Conservation (phyloP, 2,329 filamentous ascomycete species). For the Colletotrichum eleusines region DNA sequence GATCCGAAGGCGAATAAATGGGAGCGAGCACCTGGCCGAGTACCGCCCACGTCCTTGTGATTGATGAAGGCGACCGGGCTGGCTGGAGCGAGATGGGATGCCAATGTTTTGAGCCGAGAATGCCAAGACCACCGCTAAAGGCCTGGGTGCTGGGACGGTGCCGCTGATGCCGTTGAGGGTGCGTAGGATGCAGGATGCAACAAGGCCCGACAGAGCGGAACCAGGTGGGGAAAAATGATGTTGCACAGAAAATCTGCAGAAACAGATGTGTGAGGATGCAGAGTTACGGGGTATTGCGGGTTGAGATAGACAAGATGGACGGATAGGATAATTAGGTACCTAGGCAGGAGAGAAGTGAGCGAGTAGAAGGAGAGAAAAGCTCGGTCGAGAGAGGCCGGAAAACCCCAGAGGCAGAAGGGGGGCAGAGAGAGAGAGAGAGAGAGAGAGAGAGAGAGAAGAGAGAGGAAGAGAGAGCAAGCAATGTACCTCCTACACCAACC, state of each 20-base stretch:
- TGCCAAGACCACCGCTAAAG: constrained; percentile 34
- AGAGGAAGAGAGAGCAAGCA: neutral
- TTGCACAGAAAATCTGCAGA: neutral
- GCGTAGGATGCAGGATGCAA: neutral
- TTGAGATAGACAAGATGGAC: too few relatives aligned
- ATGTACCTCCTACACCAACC: too few relatives aligned
- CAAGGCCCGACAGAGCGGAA: neutral
- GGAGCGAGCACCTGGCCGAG: neutral
- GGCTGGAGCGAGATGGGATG: constrained; percentile 25
- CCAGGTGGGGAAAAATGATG: constrained; percentile 12
- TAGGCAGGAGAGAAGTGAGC: neutral
- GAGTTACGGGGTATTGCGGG: neutral
- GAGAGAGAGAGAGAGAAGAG: too few relatives aligned
- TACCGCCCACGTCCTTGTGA: constrained; percentile 4
- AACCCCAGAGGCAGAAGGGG: too few relatives aligned
- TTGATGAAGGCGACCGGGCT: neutral
- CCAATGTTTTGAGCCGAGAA: constrained; percentile 28
- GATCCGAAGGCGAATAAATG: neutral
- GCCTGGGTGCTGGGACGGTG: constrained; percentile 1
- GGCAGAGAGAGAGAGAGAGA: constrained; percentile 6
- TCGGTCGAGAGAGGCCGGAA: too few relatives aligned
- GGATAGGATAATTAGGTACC: neutral
- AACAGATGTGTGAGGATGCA: neutral
- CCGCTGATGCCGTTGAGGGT: neutral
- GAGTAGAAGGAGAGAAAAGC: neutral